Percentiles rank a stretch among this genome's conserved stretches.
Evolutionary conservation across 1,284 basidiomycete genomes (phyloP).

Genomic region (Austroboletus olivaceoglutinosus): DNA sequence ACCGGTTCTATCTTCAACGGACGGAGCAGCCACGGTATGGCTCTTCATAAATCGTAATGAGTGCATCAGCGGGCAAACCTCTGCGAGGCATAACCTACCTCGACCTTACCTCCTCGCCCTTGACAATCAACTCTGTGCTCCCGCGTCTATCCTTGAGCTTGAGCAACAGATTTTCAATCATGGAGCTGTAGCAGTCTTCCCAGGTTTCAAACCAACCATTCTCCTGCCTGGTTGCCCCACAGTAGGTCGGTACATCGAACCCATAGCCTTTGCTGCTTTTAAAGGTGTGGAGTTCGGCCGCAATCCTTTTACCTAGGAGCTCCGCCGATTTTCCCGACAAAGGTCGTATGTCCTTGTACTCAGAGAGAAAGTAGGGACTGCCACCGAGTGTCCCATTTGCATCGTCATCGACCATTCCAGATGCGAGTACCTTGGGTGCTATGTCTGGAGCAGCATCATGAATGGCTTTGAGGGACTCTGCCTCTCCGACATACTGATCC

Average conservation of each 20-base stretch:
- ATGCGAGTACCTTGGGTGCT: constrained; percentile 60
- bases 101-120: constrained; percentile 54
- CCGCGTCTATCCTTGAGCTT: constrained; percentile 49
- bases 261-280: constrained; percentile 63
- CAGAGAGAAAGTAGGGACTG: constrained; percentile 67
- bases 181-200: constrained; percentile 67
- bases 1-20: constrained; percentile 66
- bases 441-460: constrained; percentile 62
- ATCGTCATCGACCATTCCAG: constrained; percentile 41
- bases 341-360: constrained; percentile 63
- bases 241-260: constrained; percentile 76
- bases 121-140: constrained; percentile 47
- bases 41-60: constrained; percentile 52
- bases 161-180: constrained; percentile 65
- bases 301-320: constrained; percentile 60
- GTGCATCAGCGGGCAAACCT: neutral
- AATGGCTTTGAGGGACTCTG: constrained; percentile 69
- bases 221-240: constrained; percentile 72
- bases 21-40: constrained; percentile 72
- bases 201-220: constrained; percentile 77
- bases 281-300: constrained; percentile 60
- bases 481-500: constrained; percentile 72
- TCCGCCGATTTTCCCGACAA: constrained; percentile 48
- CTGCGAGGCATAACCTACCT: constrained; percentile 45
- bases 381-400: constrained; percentile 36